Conservation (phyloP, 371 early-diverging fungal species). For the Mortierella sp. region DNA sequence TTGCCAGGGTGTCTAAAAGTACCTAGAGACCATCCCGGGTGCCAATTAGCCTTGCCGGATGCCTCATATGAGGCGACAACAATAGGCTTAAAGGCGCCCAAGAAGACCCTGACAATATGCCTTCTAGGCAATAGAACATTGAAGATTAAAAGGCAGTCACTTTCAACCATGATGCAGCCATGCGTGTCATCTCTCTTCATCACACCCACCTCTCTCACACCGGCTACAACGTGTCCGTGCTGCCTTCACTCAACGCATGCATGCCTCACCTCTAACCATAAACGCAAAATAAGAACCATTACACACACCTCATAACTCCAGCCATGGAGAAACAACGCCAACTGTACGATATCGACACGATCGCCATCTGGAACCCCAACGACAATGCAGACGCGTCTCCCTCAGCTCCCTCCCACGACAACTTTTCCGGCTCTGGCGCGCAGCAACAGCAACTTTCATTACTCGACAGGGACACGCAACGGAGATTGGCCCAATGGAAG, state of each 20-base stretch:
- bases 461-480: conserved; percentile 39
- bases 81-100: too few relatives aligned
- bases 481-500: conserved; percentile 31
- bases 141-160: too few relatives aligned
- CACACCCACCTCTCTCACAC: neutral
- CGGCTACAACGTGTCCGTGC: neutral
- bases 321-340: conserved; percentile 56
- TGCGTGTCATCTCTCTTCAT: neutral
- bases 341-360: conserved; percentile 60
- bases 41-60: neutral
- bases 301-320: neutral
- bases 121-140: too few relatives aligned
- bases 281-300: neutral
- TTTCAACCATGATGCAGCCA: too few relatives aligned
- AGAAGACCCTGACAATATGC: too few relatives aligned
- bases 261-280: neutral
- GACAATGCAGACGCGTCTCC: conserved; percentile 43
- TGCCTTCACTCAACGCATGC: neutral
- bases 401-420: neutral
- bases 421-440: neutral
- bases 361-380: conserved; percentile 60
- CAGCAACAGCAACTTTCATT: conserved; percentile 28
- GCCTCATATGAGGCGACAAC: neutral
- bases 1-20: too few relatives aligned
- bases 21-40: too few relatives aligned